Base-by-base conservation (phyloP, 2,329 filamentous ascomycete genomes). In the Botrytis aclada region DNA sequence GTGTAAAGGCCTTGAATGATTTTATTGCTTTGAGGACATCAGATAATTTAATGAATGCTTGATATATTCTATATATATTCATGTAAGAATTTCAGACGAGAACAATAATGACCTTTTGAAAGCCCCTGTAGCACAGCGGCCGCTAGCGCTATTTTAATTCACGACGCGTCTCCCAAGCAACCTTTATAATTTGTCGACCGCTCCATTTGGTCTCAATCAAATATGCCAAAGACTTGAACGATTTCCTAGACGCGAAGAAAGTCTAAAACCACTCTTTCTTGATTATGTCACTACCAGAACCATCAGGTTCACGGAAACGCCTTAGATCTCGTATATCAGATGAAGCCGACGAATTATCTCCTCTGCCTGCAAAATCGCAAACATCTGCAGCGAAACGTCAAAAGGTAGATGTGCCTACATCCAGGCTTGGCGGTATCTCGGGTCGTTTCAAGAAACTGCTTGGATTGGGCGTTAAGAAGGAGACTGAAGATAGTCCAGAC, bases 301-400 rank as follows among this genome's bases (percentile, higher is more conserved):
- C 43, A 65, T 39, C 32, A 65, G 70, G 66, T 61, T 64, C 71
- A 64, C 66, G 71, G 34, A 73, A 73, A 37, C 71, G 71, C 34
- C 58, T 51, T 39, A 73, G 71, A 63, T 64, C 71, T 64, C 71
- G 32, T 32, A 62, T 70, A 45, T 70, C 71, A 56, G 63, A 69
- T 9, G 58, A 63, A 47, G 58, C 45, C 2, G 67, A 73, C 54
- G 71, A 73, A 64, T 70, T 70, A 63, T 70, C 66, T 34, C 66
- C 71, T 56, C 37, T 70, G 43, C 71, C 71, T 70, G 66, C 58
- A 64, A 72, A 39, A 32, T 70, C 56, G 18, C 58, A 51, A 54
- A 14, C 37, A 32, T 73, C 71, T 41, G 56, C 66, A 22, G 41
- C 67, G 39, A 73, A 73, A 51, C 71, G 71, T 56, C 71, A 60